phyloP scores from a whole-genome alignment of 2,329 filamentous ascomycete species.

The Botrytis aclada region DNA sequence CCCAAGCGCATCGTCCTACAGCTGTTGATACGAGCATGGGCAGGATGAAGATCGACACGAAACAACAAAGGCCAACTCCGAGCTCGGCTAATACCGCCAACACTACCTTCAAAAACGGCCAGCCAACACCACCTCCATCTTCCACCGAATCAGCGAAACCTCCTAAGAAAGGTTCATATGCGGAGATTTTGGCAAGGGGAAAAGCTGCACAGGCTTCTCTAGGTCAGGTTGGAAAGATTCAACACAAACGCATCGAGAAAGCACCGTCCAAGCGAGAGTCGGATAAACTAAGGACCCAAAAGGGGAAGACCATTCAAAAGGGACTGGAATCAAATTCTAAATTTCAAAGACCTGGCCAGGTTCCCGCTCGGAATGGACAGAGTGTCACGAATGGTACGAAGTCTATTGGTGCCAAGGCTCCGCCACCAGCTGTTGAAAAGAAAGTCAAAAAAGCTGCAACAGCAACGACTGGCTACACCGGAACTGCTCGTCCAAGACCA shows the following conservation, averaged over 20 bases:
- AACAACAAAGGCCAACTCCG: slow-evolving; percentile 20
- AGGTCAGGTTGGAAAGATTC: slow-evolving; percentile 64
- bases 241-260: slow-evolving; percentile 70
- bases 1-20: slow-evolving; percentile 22
- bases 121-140: slow-evolving; percentile 29
- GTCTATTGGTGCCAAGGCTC: slow-evolving; percentile 23
- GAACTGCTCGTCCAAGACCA: slow-evolving; percentile 59
- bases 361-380: slow-evolving; percentile 23
- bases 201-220: slow-evolving; percentile 61
- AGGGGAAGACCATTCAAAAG: slow-evolving; percentile 30
- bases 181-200: slow-evolving; percentile 70
- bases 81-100: slow-evolving; percentile 17
- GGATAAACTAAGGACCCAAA: slow-evolving; percentile 33
- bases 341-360: slow-evolving; percentile 26
- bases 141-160: slow-evolving; percentile 35
- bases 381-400: slow-evolving; percentile 23
- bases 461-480: slow-evolving; percentile 63
- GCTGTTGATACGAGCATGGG: slow-evolving; percentile 27
- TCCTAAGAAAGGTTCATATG: slow-evolving; percentile 71
- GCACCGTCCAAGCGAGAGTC: slow-evolving; percentile 52
- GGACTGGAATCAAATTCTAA: slow-evolving; percentile 33
- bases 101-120: slow-evolving; percentile 30
- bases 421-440: slow-evolving; percentile 45
- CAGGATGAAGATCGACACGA: slow-evolving; percentile 27
- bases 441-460: slow-evolving; percentile 59